Percentiles rank a stretch among this genome's conserved stretches.
Conservation (phyloP, 2,329 filamentous ascomycete genomes). For the Stemphylium beticola region DNA sequence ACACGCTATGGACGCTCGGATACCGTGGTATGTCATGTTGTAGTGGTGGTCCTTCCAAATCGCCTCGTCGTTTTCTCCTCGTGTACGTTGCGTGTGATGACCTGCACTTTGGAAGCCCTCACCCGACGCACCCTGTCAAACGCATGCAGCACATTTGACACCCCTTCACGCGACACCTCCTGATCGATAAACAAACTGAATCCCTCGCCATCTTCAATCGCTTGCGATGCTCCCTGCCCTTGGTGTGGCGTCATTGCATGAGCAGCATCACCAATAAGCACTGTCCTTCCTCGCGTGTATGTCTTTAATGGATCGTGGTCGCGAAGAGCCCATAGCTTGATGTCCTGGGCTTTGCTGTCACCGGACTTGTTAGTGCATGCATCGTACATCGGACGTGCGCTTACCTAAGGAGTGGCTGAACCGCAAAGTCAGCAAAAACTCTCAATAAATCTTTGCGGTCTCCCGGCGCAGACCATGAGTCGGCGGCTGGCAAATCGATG, state of each 20-base stretch:
- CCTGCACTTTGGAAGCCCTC: background rate
- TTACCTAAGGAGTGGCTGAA: too few relatives aligned
- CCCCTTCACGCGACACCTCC: background rate
- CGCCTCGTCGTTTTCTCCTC: too few relatives aligned
- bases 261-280: background rate
- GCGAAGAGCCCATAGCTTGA: background rate
- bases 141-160: background rate
- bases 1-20: too few relatives aligned
- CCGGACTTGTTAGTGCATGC: too few relatives aligned
- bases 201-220: background rate
- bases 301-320: background rate
- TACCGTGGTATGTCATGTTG: too few relatives aligned
- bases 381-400: too few relatives aligned
- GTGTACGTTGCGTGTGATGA: too few relatives aligned
- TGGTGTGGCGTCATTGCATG: background rate
- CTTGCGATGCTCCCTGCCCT: background rate
- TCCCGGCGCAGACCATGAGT: too few relatives aligned
- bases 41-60: too few relatives aligned
- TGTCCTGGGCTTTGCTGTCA: background rate
- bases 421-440: too few relatives aligned
- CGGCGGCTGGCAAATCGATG: too few relatives aligned
- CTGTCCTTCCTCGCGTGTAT: background rate
- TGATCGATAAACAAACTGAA: background rate
- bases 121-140: background rate
- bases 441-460: too few relatives aligned